Conservation (phyloP, 768 basidiomycete species). For the Mycena haematopus region DNA sequence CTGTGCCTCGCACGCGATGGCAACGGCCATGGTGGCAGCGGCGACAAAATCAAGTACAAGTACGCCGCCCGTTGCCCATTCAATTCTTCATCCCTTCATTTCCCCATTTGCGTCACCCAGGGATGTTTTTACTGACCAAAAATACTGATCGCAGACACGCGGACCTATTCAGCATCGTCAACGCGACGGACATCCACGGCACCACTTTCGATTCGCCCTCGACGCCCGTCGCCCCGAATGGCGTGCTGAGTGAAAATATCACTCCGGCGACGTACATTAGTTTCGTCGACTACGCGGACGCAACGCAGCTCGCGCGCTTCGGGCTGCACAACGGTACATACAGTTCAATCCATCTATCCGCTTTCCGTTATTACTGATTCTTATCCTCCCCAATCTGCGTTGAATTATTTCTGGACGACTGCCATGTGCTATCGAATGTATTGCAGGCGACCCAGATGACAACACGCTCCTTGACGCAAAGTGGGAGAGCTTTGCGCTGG, state of each 20-base stretch:
- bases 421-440: too few relatives aligned
- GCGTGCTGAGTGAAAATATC: constrained; percentile 52
- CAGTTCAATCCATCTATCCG: not conserved
- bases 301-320: constrained; percentile 60
- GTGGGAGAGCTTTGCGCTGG: constrained; percentile 72
- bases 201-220: constrained; percentile 60
- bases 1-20: constrained; percentile 65
- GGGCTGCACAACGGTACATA: constrained; percentile 65
- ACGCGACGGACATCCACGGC: constrained; percentile 67
- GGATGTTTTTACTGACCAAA: not conserved
- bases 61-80: constrained; percentile 31
- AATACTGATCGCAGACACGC: constrained; percentile 48
- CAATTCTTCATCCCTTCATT: not conserved
- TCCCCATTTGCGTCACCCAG: not conserved
- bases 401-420: too few relatives aligned
- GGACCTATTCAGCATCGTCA: constrained; percentile 61
- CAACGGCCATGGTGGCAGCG: constrained; percentile 61
- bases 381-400: too few relatives aligned
- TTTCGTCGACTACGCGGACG: constrained; percentile 63
- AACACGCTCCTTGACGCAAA: constrained; percentile 64
- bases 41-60: constrained; percentile 60
- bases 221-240: constrained; percentile 57
- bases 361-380: not conserved
- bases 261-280: constrained; percentile 59
- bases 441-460: constrained; percentile 53